phyloP scores from a whole-genome alignment of 805 yeast species.

The Myxozyma udenii region DNA sequence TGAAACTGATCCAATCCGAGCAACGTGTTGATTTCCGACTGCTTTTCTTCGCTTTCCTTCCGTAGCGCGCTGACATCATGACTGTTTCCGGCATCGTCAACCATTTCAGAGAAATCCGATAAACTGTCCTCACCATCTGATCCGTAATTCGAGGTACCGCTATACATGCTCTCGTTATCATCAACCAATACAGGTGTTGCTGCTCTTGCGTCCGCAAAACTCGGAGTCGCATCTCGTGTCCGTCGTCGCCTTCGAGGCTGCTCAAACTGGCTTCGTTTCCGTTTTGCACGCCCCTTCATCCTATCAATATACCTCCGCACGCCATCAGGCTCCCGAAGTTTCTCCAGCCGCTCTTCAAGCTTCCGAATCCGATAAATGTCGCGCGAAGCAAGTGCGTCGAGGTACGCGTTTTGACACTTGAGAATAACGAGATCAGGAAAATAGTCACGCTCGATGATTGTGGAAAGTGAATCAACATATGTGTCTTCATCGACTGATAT shows the following conservation, averaged over 20 bases:
- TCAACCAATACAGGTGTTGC: slow-evolving; percentile 4
- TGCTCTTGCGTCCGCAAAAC: slow-evolving; percentile 7
- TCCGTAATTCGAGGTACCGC: background rate
- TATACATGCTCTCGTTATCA: background rate
- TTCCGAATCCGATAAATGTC: slow-evolving; percentile 1
- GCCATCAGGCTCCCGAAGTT: slow-evolving; percentile 13
- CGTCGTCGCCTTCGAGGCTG: background rate
- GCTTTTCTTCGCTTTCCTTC: background rate
- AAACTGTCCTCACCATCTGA: background rate
- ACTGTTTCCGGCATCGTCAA: background rate
- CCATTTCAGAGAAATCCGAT: background rate
- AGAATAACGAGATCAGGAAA: slow-evolving; percentile 28
- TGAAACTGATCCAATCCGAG: slow-evolving; percentile 32
- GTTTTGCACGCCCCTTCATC: too few relatives aligned
- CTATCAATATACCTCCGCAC: slow-evolving; percentile 4
- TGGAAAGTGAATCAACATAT: slow-evolving; percentile 30
- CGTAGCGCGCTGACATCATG: background rate
- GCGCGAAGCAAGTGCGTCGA: slow-evolving; percentile 21
- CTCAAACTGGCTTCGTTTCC: slow-evolving; percentile 3
- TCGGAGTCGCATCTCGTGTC: slow-evolving; percentile 4
- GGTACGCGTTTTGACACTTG: slow-evolving; percentile 10
- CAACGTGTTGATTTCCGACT: background rate
- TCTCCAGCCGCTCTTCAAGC: slow-evolving; percentile 10
- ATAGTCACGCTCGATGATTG: slow-evolving; percentile 32
- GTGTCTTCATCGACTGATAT: slow-evolving; percentile 35